These are phyloP conservation scores for Pythium aristosporum DNA, from an alignment of 352 stramenopile genomes.

Conservation along the genomic window DNA sequence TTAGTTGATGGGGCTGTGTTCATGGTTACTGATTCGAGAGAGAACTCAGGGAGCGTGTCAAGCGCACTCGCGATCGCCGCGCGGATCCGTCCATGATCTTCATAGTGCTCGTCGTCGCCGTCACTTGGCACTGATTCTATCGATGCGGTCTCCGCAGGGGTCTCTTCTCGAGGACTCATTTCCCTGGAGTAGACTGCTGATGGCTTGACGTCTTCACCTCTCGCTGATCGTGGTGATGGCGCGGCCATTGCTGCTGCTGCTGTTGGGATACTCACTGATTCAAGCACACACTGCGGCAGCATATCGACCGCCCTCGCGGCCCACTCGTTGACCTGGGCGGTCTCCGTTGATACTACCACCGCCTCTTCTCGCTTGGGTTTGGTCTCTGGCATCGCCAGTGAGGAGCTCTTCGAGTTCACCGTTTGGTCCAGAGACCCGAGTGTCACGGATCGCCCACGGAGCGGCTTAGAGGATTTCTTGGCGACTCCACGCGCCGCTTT, in stretches of 20 bases:
- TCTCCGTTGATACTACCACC: not conserved
- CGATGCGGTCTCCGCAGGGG: not conserved
- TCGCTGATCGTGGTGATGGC: not conserved
- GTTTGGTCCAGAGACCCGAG: no score
- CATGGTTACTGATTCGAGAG: not conserved
- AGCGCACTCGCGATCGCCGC: conserved; percentile 9
- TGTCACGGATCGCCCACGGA: not conserved
- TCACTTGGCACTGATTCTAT: not conserved
- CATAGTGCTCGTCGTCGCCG: not conserved
- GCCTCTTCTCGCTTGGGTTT: conserved; percentile 3
- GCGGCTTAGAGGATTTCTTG: not conserved
- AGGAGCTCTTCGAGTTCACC: no score
- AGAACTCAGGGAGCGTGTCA: conserved; percentile 11
- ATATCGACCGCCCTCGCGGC: conserved; percentile 16
- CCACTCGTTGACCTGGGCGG: not conserved
- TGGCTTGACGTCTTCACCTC: no score
- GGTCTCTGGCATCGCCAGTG: no score
- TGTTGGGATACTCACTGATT: no score
- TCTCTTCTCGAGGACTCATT: not conserved
- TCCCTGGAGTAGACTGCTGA: not conserved
- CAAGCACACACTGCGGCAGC: conserved; percentile 12
- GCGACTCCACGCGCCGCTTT: not conserved
- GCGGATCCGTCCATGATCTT: not conserved
- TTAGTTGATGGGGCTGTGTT: no score
- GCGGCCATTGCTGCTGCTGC: not conserved